Evolutionary conservation across 78 protist genomes (phyloP).

Genomic region (Bigelowiella natans): DNA sequence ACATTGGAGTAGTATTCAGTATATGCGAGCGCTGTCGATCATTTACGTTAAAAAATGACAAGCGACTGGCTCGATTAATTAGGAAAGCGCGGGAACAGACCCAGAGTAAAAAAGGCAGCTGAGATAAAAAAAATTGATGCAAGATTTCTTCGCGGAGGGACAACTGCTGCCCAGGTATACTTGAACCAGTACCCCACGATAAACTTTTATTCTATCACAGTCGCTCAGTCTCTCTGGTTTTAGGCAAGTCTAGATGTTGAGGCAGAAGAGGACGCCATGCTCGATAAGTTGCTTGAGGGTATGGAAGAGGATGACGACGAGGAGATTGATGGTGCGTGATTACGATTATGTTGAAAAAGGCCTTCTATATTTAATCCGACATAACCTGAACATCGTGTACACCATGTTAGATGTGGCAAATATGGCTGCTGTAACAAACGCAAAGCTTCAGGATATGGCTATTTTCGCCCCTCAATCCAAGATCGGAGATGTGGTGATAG

Average conservation of each 20-base stretch:
- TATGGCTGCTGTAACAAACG: neutral
- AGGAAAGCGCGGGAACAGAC: neutral
- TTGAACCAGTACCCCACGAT: neutral
- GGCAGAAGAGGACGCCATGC: neutral
- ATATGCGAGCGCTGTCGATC: too few species aligned
- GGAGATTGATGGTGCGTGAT: neutral
- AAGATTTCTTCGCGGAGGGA: neutral
- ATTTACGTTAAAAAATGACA: too few species aligned
- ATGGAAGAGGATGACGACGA: neutral
- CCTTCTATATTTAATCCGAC: too few species aligned
- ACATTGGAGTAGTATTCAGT: too few species aligned
- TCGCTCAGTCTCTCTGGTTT: neutral
- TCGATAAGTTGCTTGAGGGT: neutral
- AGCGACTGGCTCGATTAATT: too few species aligned
- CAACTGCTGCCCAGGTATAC: neutral
- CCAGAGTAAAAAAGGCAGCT: neutral
- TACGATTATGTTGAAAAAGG: too few species aligned
- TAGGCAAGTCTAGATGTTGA: neutral
- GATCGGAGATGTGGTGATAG: neutral
- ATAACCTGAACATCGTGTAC: too few species aligned
- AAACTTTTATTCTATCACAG: neutral
- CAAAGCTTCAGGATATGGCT: neutral
- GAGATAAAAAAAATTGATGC: neutral
- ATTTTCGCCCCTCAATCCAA: neutral
- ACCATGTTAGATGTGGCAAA: neutral